A percentile compares a stretch with the other conserved stretches of the same genome.
These are phyloP conservation scores for Neopestalotiopsis clavispora DNA, from an alignment of 2,329 filamentous ascomycete species.

Conservation along the genomic window DNA sequence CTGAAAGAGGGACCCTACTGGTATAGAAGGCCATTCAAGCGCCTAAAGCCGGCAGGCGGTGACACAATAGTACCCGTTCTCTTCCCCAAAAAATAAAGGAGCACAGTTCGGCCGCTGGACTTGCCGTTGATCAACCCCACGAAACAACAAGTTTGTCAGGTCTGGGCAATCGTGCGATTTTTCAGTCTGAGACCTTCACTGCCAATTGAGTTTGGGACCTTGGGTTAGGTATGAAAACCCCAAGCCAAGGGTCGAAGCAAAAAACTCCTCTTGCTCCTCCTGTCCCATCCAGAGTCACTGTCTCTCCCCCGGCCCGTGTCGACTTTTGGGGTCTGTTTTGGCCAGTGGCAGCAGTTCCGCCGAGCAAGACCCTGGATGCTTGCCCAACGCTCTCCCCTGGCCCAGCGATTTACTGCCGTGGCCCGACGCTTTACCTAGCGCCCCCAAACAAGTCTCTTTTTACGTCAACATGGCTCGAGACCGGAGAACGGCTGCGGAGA, in stretches of 20 bases:
- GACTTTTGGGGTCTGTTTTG: not conserved
- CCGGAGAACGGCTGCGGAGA: not conserved
- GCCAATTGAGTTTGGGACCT: too few species aligned
- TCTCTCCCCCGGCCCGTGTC: not conserved
- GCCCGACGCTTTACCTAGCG: not conserved
- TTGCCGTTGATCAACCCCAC: slow-evolving; percentile 2
- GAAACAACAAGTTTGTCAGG: not conserved
- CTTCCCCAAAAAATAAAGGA: not conserved
- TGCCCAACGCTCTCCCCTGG: not conserved
- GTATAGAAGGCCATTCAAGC: not conserved
- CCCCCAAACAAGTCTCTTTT: not conserved
- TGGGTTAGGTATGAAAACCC: too few species aligned
- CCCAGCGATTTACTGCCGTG: not conserved
- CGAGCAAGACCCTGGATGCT: not conserved
- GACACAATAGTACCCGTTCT: not conserved
- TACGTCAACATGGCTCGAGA: not conserved
- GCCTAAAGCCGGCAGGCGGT: not conserved
- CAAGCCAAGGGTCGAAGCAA: too few species aligned
- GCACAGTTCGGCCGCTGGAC: slow-evolving; percentile 1
- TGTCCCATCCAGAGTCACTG: not conserved
- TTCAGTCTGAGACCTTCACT: not conserved
- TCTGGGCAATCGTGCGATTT: not conserved
- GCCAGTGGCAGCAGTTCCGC: not conserved
- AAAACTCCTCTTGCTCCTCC: too few species aligned
- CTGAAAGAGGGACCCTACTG: not conserved